Evolutionary conservation across 1,139 yeast species (phyloP).

Genomic region (Diutina ranongensis): DNA sequence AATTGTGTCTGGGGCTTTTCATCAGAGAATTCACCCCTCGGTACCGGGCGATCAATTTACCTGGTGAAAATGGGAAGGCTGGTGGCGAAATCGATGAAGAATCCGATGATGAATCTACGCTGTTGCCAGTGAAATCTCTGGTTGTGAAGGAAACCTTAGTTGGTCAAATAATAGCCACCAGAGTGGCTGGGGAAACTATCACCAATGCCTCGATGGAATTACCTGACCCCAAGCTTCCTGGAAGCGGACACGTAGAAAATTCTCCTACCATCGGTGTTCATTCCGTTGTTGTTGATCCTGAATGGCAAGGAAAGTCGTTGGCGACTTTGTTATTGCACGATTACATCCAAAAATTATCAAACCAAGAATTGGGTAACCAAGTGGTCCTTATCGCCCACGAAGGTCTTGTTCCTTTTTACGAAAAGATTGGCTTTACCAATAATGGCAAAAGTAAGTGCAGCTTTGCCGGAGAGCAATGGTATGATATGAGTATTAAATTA

Average conservation of each 20-base stretch:
- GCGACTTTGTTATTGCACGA: conserved; percentile 81
- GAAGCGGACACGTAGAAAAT: conserved; percentile 65
- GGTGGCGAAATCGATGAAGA: conserved; percentile 15
- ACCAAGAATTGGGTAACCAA: conserved; percentile 76
- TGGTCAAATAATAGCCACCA: conserved; percentile 81
- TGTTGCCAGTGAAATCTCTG: conserved; percentile 39
- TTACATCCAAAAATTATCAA: conserved; percentile 79
- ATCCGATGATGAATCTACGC: conserved; percentile 23
- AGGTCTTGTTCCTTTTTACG: conserved; percentile 62
- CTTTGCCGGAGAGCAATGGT: conserved; percentile 56
- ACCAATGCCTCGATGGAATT: conserved; percentile 59
- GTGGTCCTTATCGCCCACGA: conserved; percentile 68
- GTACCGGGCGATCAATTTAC: conserved; percentile 34
- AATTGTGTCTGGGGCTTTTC: conserved; percentile 79
- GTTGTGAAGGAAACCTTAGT: conserved; percentile 56
- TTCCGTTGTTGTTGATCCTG: conserved; percentile 67
- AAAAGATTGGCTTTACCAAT: conserved; percentile 63
- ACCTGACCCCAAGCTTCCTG: conserved; percentile 26
- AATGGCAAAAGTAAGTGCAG: conserved; percentile 49
- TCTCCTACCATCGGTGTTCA: conserved; percentile 75
- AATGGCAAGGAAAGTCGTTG: conserved; percentile 69
- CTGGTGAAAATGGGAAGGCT: conserved; percentile 15
- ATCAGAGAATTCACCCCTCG: conserved; percentile 48
- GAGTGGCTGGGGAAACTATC: conserved; percentile 40
- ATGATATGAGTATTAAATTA: conserved; percentile 51